These are phyloP conservation scores for Senna siamea DNA, from an alignment of 306 rosid genomes.

Conservation along the genomic window DNA sequence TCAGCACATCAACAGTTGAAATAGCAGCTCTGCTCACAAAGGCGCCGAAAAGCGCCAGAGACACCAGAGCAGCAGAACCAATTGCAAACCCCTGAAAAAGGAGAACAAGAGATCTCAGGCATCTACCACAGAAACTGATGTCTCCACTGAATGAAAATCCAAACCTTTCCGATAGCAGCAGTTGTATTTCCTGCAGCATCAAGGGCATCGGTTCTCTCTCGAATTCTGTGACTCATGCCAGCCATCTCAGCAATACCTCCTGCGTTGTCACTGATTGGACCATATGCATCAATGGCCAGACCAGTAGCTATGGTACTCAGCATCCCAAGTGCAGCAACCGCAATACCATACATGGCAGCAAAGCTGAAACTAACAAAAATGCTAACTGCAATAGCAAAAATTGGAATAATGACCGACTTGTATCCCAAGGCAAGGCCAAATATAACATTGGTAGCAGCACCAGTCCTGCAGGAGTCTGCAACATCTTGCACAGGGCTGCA, in stretches of 20 bases:
- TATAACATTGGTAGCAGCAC: constrained; percentile 97
- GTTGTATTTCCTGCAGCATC: constrained; percentile 99
- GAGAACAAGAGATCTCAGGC: constrained; percentile 31
- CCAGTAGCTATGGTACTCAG: constrained; percentile 95
- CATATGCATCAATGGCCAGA: constrained; percentile 96
- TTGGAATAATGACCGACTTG: constrained; percentile 96
- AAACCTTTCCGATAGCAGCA: constrained; percentile 96
- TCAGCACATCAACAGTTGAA: constrained; percentile 76
- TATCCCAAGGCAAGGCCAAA: constrained; percentile 99
- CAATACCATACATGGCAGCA: constrained; percentile 98
- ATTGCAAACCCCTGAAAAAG: constrained; percentile 82
- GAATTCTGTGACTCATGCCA: constrained; percentile 91
- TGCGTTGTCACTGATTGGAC: constrained; percentile 98
- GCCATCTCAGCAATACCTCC: constrained; percentile 99
- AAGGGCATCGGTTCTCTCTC: constrained; percentile 98
- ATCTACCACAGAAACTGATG: background rate
- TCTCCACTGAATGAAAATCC: constrained; percentile 9
- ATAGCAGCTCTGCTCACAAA: constrained; percentile 90
- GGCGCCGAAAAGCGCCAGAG: constrained; percentile 98
- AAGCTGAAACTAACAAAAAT: constrained; percentile 92
- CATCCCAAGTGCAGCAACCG: constrained; percentile 98
- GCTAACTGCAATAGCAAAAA: constrained; percentile 87
- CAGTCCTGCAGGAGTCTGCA: constrained; percentile 96
- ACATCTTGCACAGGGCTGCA: constrained; percentile 98
- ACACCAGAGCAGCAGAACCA: constrained; percentile 97